Percentiles rank a stretch among this genome's conserved stretches.
phyloP scores from a whole-genome alignment of 352 stramenopile genomes.

The Phytophthora pluvialis region DNA sequence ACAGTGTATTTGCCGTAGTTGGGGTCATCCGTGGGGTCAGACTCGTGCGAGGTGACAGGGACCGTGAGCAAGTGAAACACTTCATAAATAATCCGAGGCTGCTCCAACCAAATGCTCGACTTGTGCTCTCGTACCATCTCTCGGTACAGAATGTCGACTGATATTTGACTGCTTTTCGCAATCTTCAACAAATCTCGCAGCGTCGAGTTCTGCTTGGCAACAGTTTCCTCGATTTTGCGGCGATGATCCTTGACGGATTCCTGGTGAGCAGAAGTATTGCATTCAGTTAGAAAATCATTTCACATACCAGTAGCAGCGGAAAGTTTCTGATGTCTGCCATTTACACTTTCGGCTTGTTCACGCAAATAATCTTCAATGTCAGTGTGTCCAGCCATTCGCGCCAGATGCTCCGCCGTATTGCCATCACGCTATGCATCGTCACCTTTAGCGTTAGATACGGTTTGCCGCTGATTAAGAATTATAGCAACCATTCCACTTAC shows the following conservation, averaged over 20 bases:
- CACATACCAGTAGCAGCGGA: neutral
- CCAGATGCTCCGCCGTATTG: constrained; percentile 75
- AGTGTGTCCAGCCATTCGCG: constrained; percentile 56
- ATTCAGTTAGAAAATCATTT: constrained; percentile 11
- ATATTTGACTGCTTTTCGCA: constrained; percentile 68
- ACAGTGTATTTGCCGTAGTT: constrained; percentile 85
- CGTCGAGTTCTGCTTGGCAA: constrained; percentile 62
- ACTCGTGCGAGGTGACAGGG: constrained; percentile 40
- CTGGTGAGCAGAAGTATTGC: constrained; percentile 32
- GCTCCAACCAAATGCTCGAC: constrained; percentile 73
- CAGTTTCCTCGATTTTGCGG: constrained; percentile 83
- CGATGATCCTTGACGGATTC: constrained; percentile 88
- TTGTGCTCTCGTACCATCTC: constrained; percentile 80
- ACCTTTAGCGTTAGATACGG: neutral
- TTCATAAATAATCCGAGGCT: constrained; percentile 85
- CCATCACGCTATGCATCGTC: constrained; percentile 62
- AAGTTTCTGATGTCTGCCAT: constrained; percentile 15
- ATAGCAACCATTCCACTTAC: constrained; percentile 42
- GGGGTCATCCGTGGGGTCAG: constrained; percentile 48
- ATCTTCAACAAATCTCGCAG: constrained; percentile 71
- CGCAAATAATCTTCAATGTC: constrained; percentile 84
- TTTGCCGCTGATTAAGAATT: neutral
- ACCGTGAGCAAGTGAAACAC: constrained; percentile 77
- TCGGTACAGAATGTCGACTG: constrained; percentile 77
- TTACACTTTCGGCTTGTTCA: constrained; percentile 83